A percentile compares a stretch with the other conserved stretches of the same genome.
Conservation (phyloP, 371 early-diverging fungal genomes). For the Lichtheimia ornata region DNA sequence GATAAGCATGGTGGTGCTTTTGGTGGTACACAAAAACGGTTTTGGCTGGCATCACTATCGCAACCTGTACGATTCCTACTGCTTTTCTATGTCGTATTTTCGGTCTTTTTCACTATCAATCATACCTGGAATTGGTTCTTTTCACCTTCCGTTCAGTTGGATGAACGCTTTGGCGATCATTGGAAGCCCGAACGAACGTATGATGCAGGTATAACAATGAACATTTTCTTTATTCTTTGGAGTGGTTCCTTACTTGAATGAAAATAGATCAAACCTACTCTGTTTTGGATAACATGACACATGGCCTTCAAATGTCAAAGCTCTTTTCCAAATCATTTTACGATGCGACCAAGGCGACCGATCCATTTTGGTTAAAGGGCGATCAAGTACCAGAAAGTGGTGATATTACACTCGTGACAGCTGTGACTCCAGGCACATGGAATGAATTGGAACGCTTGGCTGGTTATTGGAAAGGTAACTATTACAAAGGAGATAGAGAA, state of each 20-base stretch:
- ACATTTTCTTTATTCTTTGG: no score
- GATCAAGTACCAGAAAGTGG: constrained; percentile 21
- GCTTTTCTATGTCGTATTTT: constrained; percentile 44
- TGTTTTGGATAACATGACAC: constrained; percentile 39
- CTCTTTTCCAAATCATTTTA: constrained; percentile 44
- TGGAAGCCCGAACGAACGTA: constrained; percentile 50
- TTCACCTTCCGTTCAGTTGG: constrained; percentile 12
- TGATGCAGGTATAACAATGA: constrained; percentile 31
- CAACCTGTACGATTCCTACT: constrained; percentile 30
- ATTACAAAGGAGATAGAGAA: constrained; percentile 41
- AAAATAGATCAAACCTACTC: constrained; percentile 37
- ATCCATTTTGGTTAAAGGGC: constrained; percentile 46
- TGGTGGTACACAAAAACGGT: constrained; percentile 34
- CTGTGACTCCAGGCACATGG: constrained; percentile 39
- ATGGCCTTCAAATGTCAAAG: constrained; percentile 48
- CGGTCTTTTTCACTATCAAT: constrained; percentile 40
- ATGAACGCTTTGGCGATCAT: constrained; percentile 21
- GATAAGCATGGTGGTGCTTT: constrained; percentile 41
- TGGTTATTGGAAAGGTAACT: constrained; percentile 48
- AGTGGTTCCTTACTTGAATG: background rate
- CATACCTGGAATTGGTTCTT: constrained; percentile 39
- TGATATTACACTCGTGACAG: constrained; percentile 41
- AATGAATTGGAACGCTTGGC: constrained; percentile 36
- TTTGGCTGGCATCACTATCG: constrained; percentile 21
- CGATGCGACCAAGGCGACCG: constrained; percentile 30